Base-by-base conservation (phyloP, 805 yeast species). In the Peterozyma toletana region DNA sequence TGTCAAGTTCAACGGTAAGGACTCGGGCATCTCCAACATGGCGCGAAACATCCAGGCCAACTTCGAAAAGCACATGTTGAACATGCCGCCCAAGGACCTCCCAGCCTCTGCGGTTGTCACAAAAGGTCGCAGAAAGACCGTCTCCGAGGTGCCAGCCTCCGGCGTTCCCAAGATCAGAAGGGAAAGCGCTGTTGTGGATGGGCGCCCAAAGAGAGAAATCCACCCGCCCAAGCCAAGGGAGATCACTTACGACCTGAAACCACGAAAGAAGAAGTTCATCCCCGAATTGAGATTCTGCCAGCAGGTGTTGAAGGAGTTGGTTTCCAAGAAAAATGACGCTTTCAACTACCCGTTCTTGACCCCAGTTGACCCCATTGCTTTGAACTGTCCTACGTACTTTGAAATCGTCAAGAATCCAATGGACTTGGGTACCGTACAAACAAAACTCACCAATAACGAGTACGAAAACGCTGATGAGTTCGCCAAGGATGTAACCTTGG, bases 221-320 rank as follows among this genome's bases (percentile, higher is more conserved):
- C 97, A 90, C 60, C 99, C 99, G 3, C 99, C 99, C 43, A 83
- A 86, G 58, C 86, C 96, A 30, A 87, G 87, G 58, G 97, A 93
- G 59, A 78, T 90, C 62, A 95, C 96, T 3, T 88, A 87, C 56
- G 96, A 89, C 56, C 80, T 80, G 43, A 74, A 90, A 58, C 99
- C 99, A 38, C 78, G 95, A 51, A 86, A 86, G 66, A 90, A 91
- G 76, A 91, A 88, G 68, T 80, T 72, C 58, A 95, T 91, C 35
- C 84, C 91, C 9, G 97, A 91, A 62, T 75, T 93, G 59, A 75
- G 90, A 57, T 93, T 83, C 64, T 87, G 95, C 59, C 83, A 78
- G 52, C 85, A 78, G 58, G 78, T 90, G 3, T 64, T 93, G 44
- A 86, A 85, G 59, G 99, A 93, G 55, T 69, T 93, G 58, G 71